Evolutionary conservation across 805 yeast species (phyloP).

Genomic region (Zygosaccharomyces gambellarensis): DNA sequence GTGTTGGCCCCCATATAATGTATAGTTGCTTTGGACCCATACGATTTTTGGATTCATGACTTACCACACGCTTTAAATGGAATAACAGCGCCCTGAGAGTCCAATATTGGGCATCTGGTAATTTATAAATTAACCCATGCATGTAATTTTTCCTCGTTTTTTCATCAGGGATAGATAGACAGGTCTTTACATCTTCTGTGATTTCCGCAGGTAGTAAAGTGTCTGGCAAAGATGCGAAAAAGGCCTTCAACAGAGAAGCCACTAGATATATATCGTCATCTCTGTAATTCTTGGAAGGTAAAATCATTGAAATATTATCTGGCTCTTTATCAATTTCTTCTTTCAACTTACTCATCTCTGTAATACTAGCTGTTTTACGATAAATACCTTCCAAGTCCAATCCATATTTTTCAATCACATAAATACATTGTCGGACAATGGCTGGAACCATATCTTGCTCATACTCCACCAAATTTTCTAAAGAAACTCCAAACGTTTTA

Average conservation of each 20-base stretch:
- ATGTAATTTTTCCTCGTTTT: slow-evolving; percentile 62
- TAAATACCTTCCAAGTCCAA: slow-evolving; percentile 84
- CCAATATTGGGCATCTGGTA: slow-evolving; percentile 94
- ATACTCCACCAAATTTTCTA: slow-evolving; percentile 68
- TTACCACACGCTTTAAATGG: slow-evolving; percentile 74
- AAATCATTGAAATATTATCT: slow-evolving; percentile 50
- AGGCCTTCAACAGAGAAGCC: slow-evolving; percentile 81
- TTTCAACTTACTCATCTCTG: slow-evolving; percentile 67
- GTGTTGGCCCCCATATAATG: slow-evolving; percentile 92
- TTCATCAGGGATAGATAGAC: slow-evolving; percentile 64
- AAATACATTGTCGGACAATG: slow-evolving; percentile 82
- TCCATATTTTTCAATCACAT: slow-evolving; percentile 81
- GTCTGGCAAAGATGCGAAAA: slow-evolving; percentile 81
- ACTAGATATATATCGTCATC: slow-evolving; percentile 83
- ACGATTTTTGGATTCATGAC: slow-evolving; percentile 58
- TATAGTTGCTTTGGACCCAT: slow-evolving; percentile 81
- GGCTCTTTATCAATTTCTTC: slow-evolving; percentile 74
- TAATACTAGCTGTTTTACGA: slow-evolving; percentile 73
- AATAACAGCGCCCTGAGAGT: slow-evolving; percentile 79
- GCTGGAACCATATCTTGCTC: slow-evolving; percentile 92
- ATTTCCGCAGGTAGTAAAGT: slow-evolving; percentile 28
- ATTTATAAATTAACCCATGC: slow-evolving; percentile 80
- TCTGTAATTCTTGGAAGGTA: slow-evolving; percentile 51
- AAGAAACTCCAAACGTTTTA: slow-evolving; percentile 74
- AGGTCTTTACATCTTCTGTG: slow-evolving; percentile 37